Conservation (phyloP, 2,329 filamentous ascomycete species). For the Biscogniauxia mediterranea region DNA sequence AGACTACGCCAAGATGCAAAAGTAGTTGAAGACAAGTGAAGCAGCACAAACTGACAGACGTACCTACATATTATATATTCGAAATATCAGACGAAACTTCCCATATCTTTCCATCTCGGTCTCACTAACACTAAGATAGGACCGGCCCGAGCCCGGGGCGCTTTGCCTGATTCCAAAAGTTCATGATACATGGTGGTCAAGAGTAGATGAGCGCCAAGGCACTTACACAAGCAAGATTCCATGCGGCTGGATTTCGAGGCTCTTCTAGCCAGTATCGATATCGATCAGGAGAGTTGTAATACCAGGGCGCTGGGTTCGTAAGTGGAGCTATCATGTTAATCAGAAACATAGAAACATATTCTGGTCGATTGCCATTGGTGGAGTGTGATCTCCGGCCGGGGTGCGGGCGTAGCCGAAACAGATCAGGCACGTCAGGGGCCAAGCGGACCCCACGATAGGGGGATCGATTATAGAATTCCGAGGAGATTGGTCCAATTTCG, state of each 20-base stretch:
- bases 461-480: neutral
- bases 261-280: neutral
- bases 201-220: conserved; percentile 6
- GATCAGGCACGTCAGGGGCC: neutral
- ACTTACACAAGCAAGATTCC: neutral
- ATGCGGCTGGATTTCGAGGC: neutral
- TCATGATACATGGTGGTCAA: neutral
- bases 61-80: neutral
- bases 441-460: neutral
- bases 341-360: neutral
- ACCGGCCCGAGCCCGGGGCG: too few relatives aligned
- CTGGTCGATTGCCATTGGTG: neutral
- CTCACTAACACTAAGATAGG: neutral
- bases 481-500: neutral
- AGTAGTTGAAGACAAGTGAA: neutral
- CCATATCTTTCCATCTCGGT: neutral
- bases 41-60: neutral
- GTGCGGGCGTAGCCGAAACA: neutral
- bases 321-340: neutral
- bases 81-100: neutral
- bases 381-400: neutral
- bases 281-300: neutral
- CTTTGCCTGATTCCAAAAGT: neutral
- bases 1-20: neutral
- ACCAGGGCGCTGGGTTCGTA: neutral